Conservation (phyloP, 352 stramenopile species). For the Hyaloperonospora brassicae region DNA sequence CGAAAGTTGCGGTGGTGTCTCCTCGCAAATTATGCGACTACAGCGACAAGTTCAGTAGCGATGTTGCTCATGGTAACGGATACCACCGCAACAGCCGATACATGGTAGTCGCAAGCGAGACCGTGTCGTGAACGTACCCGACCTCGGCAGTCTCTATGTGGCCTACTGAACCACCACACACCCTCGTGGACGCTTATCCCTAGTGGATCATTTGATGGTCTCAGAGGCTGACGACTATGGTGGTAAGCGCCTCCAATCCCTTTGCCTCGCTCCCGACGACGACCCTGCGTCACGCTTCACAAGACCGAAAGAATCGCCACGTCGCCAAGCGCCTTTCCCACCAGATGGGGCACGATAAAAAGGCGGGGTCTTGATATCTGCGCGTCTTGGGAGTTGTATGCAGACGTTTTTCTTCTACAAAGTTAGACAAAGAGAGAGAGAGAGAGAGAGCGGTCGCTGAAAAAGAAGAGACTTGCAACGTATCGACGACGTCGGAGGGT, state of each 20-base stretch:
- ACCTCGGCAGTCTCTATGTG: not conserved
- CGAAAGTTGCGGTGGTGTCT: not conserved
- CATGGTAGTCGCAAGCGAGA: not conserved
- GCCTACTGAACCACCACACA: too few relatives aligned
- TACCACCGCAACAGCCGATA: not conserved
- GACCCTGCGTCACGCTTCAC: not conserved
- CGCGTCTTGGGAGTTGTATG: too few relatives aligned
- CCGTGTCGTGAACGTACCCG: not conserved
- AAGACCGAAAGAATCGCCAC: slow-evolving; percentile 3
- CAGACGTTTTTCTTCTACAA: too few relatives aligned
- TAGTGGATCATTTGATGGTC: too few relatives aligned
- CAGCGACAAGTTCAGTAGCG: not conserved
- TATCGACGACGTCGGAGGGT: too few relatives aligned
- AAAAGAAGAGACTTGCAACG: too few relatives aligned
- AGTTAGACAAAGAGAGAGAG: not conserved
- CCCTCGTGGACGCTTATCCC: too few relatives aligned
- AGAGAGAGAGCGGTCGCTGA: not conserved
- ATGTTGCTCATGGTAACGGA: slow-evolving; percentile 9
- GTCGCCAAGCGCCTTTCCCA: slow-evolving; percentile 10
- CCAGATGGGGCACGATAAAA: not conserved
- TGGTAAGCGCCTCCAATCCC: too few relatives aligned
- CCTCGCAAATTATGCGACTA: not conserved
- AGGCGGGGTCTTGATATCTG: too few relatives aligned
- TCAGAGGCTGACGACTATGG: too few relatives aligned
- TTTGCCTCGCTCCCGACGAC: not conserved